Evolutionary conservation across 164 flowering plant species (phyloP), one percentile per base, ranked within the genome.

Genomic region (Amborella trichopoda): DNA sequence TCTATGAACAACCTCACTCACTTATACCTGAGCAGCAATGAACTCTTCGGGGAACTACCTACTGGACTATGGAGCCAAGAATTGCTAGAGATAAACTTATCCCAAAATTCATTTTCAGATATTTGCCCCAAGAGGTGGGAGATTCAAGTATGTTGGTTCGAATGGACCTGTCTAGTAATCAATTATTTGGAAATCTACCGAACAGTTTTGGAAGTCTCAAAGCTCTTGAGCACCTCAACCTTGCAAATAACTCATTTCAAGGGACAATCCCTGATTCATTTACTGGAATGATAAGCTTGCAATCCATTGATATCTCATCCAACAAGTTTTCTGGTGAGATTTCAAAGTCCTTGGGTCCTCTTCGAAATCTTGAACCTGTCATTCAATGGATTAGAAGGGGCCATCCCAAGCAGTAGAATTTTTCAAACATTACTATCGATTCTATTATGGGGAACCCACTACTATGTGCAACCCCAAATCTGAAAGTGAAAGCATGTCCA

Each of bases 301-400:
- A 23, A 5, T 2, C 14, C 9, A 6, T 49, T 14, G 43, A 24
- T 25, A 41, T 49, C 25, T 24, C 41, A 13, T 11, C 14, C 43
- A 49, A 49, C 25, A 10, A 22, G 0, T 22, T 49, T 2, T 11
- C 43, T 23, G 53, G 53, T 3, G 21, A 13, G 3, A 49, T 49
- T 17, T 43, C 53, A 10, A 37, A 49, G 39, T 36, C 12, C 11
- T 14, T 49, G 24, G 43, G 18, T 18, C 14, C 34, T 3, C 38
- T 49, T 2, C 1, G 18, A 6, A 19, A 21, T 12, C 19, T 48
- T 49, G 28, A 37, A 49, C 22, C 26, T 49, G 12, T 49, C 53
- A 19, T 49, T 21, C 53, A 49, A 49, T 13, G 12, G 32, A 8
- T 23, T 50, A 2, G 28, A 50, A 27, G 54, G 54, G 12, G 46